Conservation (phyloP, 2,329 filamentous ascomycete species). For the Monosporascus cannonballus region DNA sequence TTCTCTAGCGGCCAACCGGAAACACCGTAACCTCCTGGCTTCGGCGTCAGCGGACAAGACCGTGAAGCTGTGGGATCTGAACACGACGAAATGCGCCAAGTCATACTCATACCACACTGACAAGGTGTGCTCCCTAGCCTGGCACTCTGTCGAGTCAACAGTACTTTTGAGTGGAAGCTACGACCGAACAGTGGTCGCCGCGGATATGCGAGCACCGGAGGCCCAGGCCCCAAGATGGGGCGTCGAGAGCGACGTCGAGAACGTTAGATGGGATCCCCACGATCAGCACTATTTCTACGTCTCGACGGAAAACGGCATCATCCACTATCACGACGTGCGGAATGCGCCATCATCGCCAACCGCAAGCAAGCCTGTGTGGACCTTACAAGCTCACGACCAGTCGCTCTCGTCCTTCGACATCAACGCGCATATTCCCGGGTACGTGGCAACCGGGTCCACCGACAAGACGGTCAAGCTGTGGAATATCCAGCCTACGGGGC, state of each 20-base stretch:
- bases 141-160: constrained; percentile 84
- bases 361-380: constrained; percentile 83
- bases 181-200: constrained; percentile 88
- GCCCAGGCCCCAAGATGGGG: constrained; percentile 79
- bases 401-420: constrained; percentile 89
- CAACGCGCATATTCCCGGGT: constrained; percentile 84
- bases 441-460: constrained; percentile 86
- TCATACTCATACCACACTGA: constrained; percentile 95
- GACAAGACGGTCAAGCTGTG: constrained; percentile 96
- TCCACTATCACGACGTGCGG: constrained; percentile 88
- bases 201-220: constrained; percentile 91
- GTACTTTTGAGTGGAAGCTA: constrained; percentile 90
- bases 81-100: constrained; percentile 87
- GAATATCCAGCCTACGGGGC: constrained; percentile 78
- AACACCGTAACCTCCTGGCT: constrained; percentile 89
- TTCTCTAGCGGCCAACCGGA: constrained; percentile 83
- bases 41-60: constrained; percentile 96
- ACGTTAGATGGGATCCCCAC: constrained; percentile 87
- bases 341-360: constrained; percentile 67
- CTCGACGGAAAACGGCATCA: constrained; percentile 83
- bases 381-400: constrained; percentile 90
- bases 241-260: constrained; percentile 93
- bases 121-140: constrained; percentile 94
- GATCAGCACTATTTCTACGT: constrained; percentile 92
- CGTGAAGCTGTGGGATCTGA: constrained; percentile 95